Conservation (phyloP, 345 rosid species). For the Excoecaria cochinchinensis region DNA sequence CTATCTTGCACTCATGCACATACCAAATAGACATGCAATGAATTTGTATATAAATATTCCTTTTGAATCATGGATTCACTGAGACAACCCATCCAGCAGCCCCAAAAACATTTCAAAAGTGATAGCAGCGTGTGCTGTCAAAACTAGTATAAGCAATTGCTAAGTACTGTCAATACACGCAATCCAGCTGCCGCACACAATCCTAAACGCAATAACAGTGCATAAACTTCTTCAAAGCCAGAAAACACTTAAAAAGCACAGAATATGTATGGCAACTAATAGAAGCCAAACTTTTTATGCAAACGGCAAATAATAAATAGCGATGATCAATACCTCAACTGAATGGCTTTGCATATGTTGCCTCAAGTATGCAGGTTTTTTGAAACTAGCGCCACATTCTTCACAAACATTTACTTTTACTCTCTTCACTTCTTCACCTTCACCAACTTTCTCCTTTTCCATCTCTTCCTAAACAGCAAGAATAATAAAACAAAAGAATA, state of each 20-base stretch:
- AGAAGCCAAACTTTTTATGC: background rate
- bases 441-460: constrained; percentile 25
- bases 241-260: background rate
- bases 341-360: constrained; percentile 88
- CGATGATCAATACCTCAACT: constrained; percentile 48
- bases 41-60: no score
- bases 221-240: background rate
- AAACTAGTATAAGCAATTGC: no score
- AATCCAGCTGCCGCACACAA: background rate
- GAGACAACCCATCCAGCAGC: no score
- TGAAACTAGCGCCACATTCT: constrained; percentile 71
- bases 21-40: background rate
- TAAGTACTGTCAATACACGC: background rate
- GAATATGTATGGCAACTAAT: background rate
- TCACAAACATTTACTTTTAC: constrained; percentile 40
- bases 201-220: background rate
- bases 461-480: constrained; percentile 13
- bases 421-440: constrained; percentile 24
- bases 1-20: background rate
- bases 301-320: background rate
- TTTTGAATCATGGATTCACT: no score
- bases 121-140: no score
- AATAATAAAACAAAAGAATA: background rate
- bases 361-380: constrained; percentile 74
- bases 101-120: no score